phyloP scores from a whole-genome alignment of 805 yeast species.

The Starmera dryadoides region DNA sequence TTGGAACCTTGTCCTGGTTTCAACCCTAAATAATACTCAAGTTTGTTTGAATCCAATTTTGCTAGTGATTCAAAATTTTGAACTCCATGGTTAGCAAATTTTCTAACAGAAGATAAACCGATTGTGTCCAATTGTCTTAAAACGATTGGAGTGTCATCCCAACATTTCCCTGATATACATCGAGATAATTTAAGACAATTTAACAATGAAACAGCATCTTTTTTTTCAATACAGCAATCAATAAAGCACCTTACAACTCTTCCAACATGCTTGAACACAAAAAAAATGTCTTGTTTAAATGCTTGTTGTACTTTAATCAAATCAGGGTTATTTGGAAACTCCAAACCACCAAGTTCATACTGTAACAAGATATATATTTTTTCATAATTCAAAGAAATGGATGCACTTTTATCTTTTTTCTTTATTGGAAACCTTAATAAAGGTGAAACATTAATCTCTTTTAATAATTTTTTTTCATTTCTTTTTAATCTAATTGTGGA shows the following conservation, averaged over 20 bases:
- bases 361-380: constrained; percentile 39
- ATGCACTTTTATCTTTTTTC: constrained; percentile 19
- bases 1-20: constrained; percentile 34
- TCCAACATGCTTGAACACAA: constrained; percentile 33
- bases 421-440: constrained; percentile 29
- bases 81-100: constrained; percentile 29
- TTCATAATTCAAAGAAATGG: constrained; percentile 21
- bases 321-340: constrained; percentile 36
- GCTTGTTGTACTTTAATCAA: constrained; percentile 29
- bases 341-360: constrained; percentile 43
- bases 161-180: constrained; percentile 35
- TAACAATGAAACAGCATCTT: constrained; percentile 34
- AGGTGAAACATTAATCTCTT: constrained; percentile 34
- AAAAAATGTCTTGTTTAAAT: constrained; percentile 36
- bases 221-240: constrained; percentile 33
- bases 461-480: constrained; percentile 37
- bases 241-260: constrained; percentile 37
- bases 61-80: constrained; percentile 23
- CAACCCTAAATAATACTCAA: constrained; percentile 35
- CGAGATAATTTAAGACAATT: constrained; percentile 31
- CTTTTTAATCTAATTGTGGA: constrained; percentile 31
- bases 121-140: constrained; percentile 42
- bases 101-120: constrained; percentile 33
- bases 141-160: constrained; percentile 42
- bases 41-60: constrained; percentile 21